A percentile compares a stretch with the other conserved stretches of the same genome.
Conservation (phyloP, 2,329 filamentous ascomycete species). For the Colletotrichum shisoi region DNA sequence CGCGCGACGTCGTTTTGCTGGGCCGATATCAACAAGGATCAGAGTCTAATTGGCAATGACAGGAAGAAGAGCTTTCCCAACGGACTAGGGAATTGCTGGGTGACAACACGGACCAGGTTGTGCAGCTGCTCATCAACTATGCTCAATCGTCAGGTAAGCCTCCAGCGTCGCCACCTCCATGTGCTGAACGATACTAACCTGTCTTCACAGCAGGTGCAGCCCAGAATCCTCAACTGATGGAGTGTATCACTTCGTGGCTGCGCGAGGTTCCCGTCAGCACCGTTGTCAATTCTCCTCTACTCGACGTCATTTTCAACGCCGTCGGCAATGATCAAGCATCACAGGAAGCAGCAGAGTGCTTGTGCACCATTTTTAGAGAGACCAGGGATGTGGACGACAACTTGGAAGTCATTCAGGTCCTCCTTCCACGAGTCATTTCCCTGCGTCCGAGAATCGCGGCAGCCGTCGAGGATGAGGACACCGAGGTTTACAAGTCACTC, state of each 20-base stretch:
- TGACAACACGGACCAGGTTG: constrained; percentile 87
- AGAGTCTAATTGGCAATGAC: constrained; percentile 60
- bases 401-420: constrained; percentile 77
- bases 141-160: constrained; percentile 84
- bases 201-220: constrained; percentile 70
- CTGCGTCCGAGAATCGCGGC: constrained; percentile 79
- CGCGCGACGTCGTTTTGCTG: constrained; percentile 48
- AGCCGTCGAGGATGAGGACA: constrained; percentile 80
- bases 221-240: constrained; percentile 87
- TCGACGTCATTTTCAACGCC: constrained; percentile 81
- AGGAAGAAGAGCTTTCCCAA: constrained; percentile 92
- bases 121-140: constrained; percentile 88
- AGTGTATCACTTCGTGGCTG: constrained; percentile 97
- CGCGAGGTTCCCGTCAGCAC: constrained; percentile 86
- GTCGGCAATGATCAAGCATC: constrained; percentile 79
- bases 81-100: constrained; percentile 89
- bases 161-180: not conserved
- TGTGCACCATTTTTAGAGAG: constrained; percentile 90
- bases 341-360: constrained; percentile 87
- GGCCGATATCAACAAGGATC: constrained; percentile 50
- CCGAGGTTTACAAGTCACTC: constrained; percentile 84
- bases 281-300: constrained; percentile 83
- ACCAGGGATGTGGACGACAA: constrained; percentile 94
- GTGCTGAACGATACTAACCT: constrained; percentile 39
- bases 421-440: constrained; percentile 82